phyloP scores from a whole-genome alignment of 1,284 basidiomycete genomes.

The Sporisorium scitamineum region DNA sequence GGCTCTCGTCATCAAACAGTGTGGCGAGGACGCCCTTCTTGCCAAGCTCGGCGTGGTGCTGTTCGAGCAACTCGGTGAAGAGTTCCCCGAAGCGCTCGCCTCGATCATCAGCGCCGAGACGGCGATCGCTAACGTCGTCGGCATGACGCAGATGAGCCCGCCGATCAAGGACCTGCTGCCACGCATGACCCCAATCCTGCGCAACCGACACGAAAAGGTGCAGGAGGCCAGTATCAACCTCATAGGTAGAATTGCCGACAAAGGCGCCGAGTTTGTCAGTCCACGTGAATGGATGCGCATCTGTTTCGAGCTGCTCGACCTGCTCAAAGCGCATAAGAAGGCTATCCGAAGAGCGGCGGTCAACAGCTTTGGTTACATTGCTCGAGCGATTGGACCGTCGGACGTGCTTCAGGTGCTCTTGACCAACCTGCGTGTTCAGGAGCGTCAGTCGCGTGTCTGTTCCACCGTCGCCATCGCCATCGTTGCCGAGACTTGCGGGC shows the following conservation, averaged over 20 bases:
- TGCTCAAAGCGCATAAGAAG: slow-evolving; percentile 99
- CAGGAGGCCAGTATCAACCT: slow-evolving; percentile 99
- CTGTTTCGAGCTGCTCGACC: slow-evolving; percentile 96
- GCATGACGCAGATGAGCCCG: slow-evolving; percentile 99
- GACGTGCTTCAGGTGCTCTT: slow-evolving; percentile 95
- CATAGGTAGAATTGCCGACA: slow-evolving; percentile 99
- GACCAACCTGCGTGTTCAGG: slow-evolving; percentile 97
- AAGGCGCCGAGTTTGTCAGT: slow-evolving; percentile 97
- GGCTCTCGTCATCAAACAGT: slow-evolving; percentile 98
- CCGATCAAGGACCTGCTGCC: slow-evolving; percentile 98
- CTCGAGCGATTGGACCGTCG: slow-evolving; percentile 98
- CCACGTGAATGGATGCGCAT: slow-evolving; percentile 99
- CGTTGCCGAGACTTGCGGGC: slow-evolving; percentile 90
- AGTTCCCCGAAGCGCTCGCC: slow-evolving; percentile 95
- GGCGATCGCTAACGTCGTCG: slow-evolving; percentile 98
- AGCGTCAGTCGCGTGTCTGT: slow-evolving; percentile 98
- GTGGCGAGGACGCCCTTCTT: slow-evolving; percentile 93
- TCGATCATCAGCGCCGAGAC: slow-evolving; percentile 98
- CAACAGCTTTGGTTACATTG: slow-evolving; percentile 99
- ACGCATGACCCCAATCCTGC: slow-evolving; percentile 98
- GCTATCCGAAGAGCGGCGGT: slow-evolving; percentile 97
- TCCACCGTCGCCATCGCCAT: slow-evolving; percentile 93
- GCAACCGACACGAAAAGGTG: slow-evolving; percentile 99
- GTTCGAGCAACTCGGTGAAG: slow-evolving; percentile 98
- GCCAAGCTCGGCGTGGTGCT: slow-evolving; percentile 96